Conservation (phyloP, 2,329 filamentous ascomycete genomes). For the Eurotiales sp. region DNA sequence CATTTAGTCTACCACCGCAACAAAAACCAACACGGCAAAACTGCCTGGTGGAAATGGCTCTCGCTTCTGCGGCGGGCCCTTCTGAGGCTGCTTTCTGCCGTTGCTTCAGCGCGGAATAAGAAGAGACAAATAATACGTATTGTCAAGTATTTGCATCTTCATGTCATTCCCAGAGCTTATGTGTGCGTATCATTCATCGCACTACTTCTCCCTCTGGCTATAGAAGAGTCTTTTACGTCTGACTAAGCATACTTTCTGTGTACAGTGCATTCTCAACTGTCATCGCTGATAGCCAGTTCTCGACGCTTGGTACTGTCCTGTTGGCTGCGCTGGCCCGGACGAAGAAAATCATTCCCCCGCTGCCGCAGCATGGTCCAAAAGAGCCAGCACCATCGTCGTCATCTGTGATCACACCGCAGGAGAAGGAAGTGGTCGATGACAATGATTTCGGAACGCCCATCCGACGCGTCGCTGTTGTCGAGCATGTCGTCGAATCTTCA, state of each 20-base stretch:
- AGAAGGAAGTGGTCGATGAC: too few relatives aligned
- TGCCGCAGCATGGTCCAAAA: background rate
- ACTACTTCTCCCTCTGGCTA: too few relatives aligned
- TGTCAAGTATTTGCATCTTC: constrained; percentile 27
- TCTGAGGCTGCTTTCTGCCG: constrained; percentile 49
- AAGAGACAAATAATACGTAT: constrained; percentile 33
- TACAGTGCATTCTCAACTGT: constrained; percentile 61
- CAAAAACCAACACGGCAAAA: constrained; percentile 80
- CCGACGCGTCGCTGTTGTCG: background rate
- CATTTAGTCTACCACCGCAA: constrained; percentile 76
- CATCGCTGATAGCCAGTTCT: constrained; percentile 68
- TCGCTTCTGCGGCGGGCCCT: constrained; percentile 66
- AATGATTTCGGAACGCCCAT: constrained; percentile 9
- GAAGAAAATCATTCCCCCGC: constrained; percentile 27
- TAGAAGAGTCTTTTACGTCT: too few relatives aligned
- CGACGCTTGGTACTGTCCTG: constrained; percentile 66
- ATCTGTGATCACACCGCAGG: background rate
- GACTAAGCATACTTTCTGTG: too few relatives aligned
- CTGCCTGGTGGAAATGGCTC: constrained; percentile 78
- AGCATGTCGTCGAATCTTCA: background rate
- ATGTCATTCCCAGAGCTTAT: constrained; percentile 40
- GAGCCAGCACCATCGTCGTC: too few relatives aligned
- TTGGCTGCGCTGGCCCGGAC: constrained; percentile 62
- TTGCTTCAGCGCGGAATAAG: constrained; percentile 43
- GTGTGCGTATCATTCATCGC: constrained; percentile 27